phyloP scores from a whole-genome alignment of 106 monocot species.

The Acorus calamus region DNA sequence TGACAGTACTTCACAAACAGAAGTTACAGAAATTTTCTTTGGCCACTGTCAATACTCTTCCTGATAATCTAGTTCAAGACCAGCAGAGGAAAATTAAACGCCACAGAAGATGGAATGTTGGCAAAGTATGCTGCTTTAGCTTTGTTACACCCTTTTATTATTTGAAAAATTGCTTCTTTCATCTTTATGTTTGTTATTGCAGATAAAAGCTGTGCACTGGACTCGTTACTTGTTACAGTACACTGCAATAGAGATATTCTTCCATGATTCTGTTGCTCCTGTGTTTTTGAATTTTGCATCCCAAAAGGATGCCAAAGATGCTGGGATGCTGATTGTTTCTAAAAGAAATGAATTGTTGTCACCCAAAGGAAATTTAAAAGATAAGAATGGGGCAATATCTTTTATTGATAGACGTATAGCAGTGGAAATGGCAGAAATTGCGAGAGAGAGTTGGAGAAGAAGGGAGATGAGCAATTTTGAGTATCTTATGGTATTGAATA shows the following conservation, averaged over 20 bases:
- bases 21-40: conserved; percentile 7
- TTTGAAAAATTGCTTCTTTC: background rate
- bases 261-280: conserved; percentile 65
- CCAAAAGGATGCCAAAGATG: conserved; percentile 65
- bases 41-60: background rate
- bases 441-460: conserved; percentile 88
- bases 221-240: conserved; percentile 81
- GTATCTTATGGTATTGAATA: conserved; percentile 91
- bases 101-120: conserved; percentile 82
- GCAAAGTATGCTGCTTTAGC: conserved; percentile 25
- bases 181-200: conserved; percentile 5
- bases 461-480: conserved; percentile 97
- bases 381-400: conserved; percentile 60
- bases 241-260: conserved; percentile 89
- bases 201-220: conserved; percentile 96
- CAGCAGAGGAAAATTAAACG: conserved; percentile 57
- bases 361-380: conserved; percentile 64
- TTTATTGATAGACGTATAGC: conserved; percentile 83
- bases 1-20: conserved; percentile 19
- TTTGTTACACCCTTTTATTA: background rate
- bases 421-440: conserved; percentile 80
- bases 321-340: conserved; percentile 71
- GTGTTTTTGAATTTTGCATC: conserved; percentile 85
- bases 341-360: conserved; percentile 65
- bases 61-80: conserved; percentile 25